Evolutionary conservation across 495 filamentous ascomycete species (phyloP).

Genomic region (Hyaloscypha bicolor): DNA sequence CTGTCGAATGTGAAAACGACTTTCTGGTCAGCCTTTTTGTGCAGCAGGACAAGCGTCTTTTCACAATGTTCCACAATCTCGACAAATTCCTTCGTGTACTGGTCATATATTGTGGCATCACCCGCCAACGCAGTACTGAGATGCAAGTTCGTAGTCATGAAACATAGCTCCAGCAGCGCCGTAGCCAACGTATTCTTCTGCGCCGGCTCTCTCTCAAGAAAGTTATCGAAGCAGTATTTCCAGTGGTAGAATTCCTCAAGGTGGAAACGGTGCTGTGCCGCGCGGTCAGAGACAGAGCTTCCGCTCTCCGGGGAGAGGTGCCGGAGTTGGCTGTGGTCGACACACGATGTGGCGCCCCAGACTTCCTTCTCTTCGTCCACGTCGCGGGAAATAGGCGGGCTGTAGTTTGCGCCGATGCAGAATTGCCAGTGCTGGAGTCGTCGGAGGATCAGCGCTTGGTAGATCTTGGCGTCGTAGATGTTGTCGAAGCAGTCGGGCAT

Average conservation of each 20-base stretch:
- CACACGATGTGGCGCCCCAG: neutral
- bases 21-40: neutral
- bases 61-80: constrained; percentile 9
- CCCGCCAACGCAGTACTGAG: constrained; percentile 3
- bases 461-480: constrained; percentile 12
- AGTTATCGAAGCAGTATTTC: constrained; percentile 1
- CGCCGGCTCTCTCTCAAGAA: neutral
- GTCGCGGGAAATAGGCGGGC: neutral
- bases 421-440: constrained; percentile 7
- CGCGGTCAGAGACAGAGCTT: neutral
- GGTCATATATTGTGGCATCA: constrained; percentile 11
- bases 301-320: neutral
- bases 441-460: constrained; percentile 13
- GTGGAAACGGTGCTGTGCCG: constrained; percentile 1
- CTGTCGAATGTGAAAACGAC: constrained; percentile 17
- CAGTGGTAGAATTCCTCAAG: constrained; percentile 3
- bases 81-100: constrained; percentile 9
- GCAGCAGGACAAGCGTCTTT: neutral
- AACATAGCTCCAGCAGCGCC: neutral
- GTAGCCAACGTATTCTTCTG: constrained; percentile 1
- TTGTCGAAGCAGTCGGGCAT: constrained; percentile 12
- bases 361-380: neutral
- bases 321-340: neutral
- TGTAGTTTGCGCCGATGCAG: constrained; percentile 3
- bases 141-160: neutral